Percentiles rank a stretch among this genome's conserved stretches.
Evolutionary conservation across 2,329 filamentous ascomycete genomes (phyloP).

Genomic region (Raffaelea albimanens): DNA sequence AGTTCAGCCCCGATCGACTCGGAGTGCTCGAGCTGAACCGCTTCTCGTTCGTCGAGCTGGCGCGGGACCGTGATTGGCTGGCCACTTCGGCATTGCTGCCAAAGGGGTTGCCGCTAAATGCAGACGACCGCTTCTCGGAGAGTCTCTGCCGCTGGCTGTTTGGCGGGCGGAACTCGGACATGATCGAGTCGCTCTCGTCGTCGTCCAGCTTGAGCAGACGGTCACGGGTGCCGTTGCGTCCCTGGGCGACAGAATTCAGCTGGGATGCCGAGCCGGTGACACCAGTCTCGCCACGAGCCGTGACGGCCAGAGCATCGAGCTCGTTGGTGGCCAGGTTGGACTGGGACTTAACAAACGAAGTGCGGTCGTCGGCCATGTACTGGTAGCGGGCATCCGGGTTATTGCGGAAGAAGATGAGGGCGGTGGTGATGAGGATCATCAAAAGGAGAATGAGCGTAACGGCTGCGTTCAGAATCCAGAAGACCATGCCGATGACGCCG

Average conservation of each 20-base stretch:
- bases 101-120: neutral
- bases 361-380: constrained; percentile 78
- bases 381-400: constrained; percentile 81
- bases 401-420: constrained; percentile 64
- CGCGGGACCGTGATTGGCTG: too few relatives aligned
- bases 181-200: constrained; percentile 1
- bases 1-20: neutral
- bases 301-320: constrained; percentile 73
- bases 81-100: neutral
- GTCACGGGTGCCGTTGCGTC: constrained; percentile 21
- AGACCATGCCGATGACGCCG: constrained; percentile 72
- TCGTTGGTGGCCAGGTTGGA: constrained; percentile 64
- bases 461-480: constrained; percentile 70
- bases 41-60: too few relatives aligned
- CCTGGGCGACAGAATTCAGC: constrained; percentile 20
- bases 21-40: neutral
- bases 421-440: constrained; percentile 59
- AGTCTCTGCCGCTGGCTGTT: neutral
- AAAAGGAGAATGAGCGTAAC: constrained; percentile 68
- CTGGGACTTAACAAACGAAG: constrained; percentile 86
- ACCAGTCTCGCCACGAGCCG: constrained; percentile 57
- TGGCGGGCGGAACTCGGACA: constrained; percentile 1
- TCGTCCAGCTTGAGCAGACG: constrained; percentile 3
- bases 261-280: constrained; percentile 21
- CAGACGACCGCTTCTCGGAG: neutral